Evolutionary conservation across 169 alveolate species (phyloP).

Genomic region (Plasmodium blacklocki): DNA sequence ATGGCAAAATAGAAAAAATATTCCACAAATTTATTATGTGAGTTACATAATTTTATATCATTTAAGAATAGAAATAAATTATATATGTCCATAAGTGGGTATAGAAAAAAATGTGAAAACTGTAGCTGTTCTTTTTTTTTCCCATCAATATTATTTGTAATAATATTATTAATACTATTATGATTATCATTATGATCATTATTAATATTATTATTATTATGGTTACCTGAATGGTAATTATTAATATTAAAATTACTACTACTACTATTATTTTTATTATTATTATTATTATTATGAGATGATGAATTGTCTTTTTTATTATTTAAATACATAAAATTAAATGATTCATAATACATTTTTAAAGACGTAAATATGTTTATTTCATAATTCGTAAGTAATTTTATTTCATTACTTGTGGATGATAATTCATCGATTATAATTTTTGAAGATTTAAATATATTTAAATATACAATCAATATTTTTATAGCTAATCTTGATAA

Average conservation of each 20-base stretch:
- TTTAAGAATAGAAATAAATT: constrained; percentile 57
- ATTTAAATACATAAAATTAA: constrained; percentile 52
- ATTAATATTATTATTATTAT: background rate
- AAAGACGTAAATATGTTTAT: constrained; percentile 63
- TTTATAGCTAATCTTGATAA: constrained; percentile 52
- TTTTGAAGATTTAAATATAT: constrained; percentile 61
- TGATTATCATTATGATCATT: too few relatives aligned
- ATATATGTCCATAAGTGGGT: constrained; percentile 57
- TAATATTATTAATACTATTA: background rate
- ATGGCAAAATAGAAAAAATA: constrained; percentile 59
- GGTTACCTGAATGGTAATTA: background rate
- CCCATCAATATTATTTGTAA: too few relatives aligned
- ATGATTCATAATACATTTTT: constrained; percentile 67
- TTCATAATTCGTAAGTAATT: constrained; percentile 62
- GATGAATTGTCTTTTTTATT: constrained; percentile 2
- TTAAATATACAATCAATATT: constrained; percentile 26
- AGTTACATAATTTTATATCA: constrained; percentile 46
- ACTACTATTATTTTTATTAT: background rate
- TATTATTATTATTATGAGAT: background rate
- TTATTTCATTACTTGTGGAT: constrained; percentile 28
- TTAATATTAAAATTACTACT: constrained; percentile 13
- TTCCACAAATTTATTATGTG: constrained; percentile 27
- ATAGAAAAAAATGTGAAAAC: constrained; percentile 58
- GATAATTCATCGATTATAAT: constrained; percentile 68
- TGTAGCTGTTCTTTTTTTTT: constrained; percentile 9